Conservation (phyloP, 257 asterid genomes). For the Solanum bukasovii region DNA sequence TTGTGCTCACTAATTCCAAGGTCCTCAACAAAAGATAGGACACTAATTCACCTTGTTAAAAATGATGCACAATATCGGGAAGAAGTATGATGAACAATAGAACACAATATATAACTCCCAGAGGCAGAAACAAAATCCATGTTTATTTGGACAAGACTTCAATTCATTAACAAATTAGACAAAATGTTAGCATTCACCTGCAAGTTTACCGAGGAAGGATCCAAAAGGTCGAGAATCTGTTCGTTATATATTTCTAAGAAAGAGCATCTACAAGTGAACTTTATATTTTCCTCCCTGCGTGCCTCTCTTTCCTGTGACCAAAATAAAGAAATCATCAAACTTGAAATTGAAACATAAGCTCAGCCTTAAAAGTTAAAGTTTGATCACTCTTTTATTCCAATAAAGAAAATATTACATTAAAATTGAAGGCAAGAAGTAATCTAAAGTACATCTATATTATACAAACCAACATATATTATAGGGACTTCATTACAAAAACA, state of each 20-base stretch:
- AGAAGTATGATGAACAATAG: not conserved
- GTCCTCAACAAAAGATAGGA: not conserved
- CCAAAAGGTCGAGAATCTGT: constrained; percentile 88
- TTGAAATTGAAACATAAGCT: not conserved
- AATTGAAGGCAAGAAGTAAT: not conserved
- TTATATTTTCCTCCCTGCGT: constrained; percentile 82
- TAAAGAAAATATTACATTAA: not conserved
- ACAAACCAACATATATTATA: not conserved
- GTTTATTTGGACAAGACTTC: not conserved
- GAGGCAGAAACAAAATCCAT: not conserved
- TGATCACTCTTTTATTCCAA: not conserved
- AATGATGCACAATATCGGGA: not conserved
- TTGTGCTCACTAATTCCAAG: not conserved
- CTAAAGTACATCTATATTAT: not conserved
- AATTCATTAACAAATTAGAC: not conserved
- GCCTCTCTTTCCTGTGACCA: constrained; percentile 72
- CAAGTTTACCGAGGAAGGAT: constrained; percentile 74
- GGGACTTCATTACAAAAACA: not conserved
- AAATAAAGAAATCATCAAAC: not conserved
- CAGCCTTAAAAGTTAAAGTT: not conserved
- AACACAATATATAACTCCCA: not conserved
- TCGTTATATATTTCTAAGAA: constrained; percentile 93
- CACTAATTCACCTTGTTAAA: not conserved
- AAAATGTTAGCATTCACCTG: constrained; percentile 35
- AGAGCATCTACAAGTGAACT: constrained; percentile 77